phyloP scores from a whole-genome alignment of 2,329 filamentous ascomycete species.

The Colletotrichum sp. region DNA sequence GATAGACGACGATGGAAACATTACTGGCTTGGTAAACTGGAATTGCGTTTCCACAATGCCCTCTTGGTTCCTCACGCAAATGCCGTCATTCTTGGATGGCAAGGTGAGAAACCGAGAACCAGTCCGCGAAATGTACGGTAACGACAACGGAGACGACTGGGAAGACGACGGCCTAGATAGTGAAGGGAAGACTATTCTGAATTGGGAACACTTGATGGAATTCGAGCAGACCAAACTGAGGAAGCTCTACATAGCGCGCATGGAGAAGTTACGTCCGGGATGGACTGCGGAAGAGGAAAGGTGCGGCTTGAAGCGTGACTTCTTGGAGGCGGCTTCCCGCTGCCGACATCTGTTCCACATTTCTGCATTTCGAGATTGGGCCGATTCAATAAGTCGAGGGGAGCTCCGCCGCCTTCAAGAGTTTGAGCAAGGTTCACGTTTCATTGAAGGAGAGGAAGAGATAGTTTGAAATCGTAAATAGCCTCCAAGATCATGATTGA shows the following conservation, averaged over 20 bases:
- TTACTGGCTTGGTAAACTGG: constrained; percentile 47
- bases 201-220: constrained; percentile 43
- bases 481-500: neutral
- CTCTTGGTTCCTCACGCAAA: constrained; percentile 36
- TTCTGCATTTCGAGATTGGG: neutral
- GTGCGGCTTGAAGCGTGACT: constrained; percentile 33
- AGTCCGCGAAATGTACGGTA: constrained; percentile 30
- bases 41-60: constrained; percentile 46
- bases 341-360: neutral
- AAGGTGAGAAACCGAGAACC: constrained; percentile 33
- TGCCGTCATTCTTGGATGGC: constrained; percentile 38
- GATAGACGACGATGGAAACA: constrained; percentile 35
- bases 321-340: constrained; percentile 25
- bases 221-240: constrained; percentile 43
- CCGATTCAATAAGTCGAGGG: neutral
- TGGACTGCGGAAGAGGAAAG: constrained; percentile 32
- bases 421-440: neutral
- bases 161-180: constrained; percentile 30
- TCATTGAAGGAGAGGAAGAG: neutral
- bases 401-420: neutral
- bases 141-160: constrained; percentile 22
- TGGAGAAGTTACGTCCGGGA: constrained; percentile 33
- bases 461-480: neutral
- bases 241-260: constrained; percentile 33
- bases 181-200: constrained; percentile 42